Percentiles rank a stretch among this genome's conserved stretches.
phyloP scores from a whole-genome alignment of 331 rosid species.

The Quercus lobata region DNA sequence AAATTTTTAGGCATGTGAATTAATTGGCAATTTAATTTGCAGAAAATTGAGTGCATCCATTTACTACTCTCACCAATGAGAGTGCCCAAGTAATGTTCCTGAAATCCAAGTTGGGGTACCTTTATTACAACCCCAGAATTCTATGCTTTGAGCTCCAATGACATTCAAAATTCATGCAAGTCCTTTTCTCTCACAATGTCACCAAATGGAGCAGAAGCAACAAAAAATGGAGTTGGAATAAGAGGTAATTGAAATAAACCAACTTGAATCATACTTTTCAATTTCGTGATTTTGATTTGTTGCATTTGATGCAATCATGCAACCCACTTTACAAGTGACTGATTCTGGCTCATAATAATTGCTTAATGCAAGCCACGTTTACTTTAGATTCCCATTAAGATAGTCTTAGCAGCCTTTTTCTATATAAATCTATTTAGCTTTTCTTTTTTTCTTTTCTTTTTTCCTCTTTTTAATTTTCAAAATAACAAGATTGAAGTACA shows the following conservation, averaged over 20 bases:
- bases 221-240: background rate
- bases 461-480: too few relatives aligned
- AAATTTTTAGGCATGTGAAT: background rate
- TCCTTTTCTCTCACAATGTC: background rate
- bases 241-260: too few relatives aligned
- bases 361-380: conserved; percentile 32
- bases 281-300: background rate
- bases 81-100: background rate
- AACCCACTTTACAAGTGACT: conserved; percentile 14
- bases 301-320: conserved; percentile 20
- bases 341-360: conserved; percentile 17
- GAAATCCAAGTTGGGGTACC: background rate
- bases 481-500: background rate
- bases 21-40: background rate
- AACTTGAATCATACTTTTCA: too few relatives aligned
- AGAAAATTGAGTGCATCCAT: background rate
- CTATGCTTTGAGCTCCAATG: background rate
- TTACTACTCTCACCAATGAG: background rate
- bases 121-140: background rate
- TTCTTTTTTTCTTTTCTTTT: too few relatives aligned
- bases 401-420: background rate
- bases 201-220: background rate
- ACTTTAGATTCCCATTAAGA: conserved; percentile 14
- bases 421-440: too few relatives aligned
- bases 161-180: background rate